These are phyloP conservation scores for Ascochyta fabae DNA, from an alignment of 2,329 filamentous ascomycete genomes.

Conservation along the genomic window DNA sequence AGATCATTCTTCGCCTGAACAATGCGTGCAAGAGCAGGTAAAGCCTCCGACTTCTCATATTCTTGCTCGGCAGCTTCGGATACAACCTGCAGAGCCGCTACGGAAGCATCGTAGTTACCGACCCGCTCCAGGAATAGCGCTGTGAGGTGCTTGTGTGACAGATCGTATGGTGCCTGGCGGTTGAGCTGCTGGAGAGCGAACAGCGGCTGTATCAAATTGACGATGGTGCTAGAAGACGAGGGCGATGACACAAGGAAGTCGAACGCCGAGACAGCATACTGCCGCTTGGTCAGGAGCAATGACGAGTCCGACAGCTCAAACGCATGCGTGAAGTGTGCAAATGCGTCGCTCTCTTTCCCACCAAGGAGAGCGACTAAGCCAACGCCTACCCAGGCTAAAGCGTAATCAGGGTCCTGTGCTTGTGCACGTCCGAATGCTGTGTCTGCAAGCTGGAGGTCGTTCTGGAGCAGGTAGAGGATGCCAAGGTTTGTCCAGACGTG, in stretches of 20 bases:
- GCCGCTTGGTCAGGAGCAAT: slow-evolving; percentile 73
- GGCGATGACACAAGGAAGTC: slow-evolving; percentile 74
- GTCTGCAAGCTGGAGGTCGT: slow-evolving; percentile 85
- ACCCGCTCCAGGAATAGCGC: slow-evolving; percentile 84
- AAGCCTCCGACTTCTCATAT: slow-evolving; percentile 83
- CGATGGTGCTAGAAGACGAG: slow-evolving; percentile 59
- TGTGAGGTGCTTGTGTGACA: slow-evolving; percentile 77
- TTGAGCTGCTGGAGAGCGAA: slow-evolving; percentile 86
- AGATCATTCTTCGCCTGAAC: slow-evolving; percentile 86
- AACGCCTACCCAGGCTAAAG: slow-evolving; percentile 93
- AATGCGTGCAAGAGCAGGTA: slow-evolving; percentile 74
- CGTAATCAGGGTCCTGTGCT: slow-evolving; percentile 91
- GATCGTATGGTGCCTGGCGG: slow-evolving; percentile 71
- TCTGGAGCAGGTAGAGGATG: slow-evolving; percentile 81
- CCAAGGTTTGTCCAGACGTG: slow-evolving; percentile 91
- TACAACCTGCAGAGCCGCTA: slow-evolving; percentile 68
- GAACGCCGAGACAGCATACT: slow-evolving; percentile 82
- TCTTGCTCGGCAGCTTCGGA: slow-evolving; percentile 76
- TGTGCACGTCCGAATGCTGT: slow-evolving; percentile 89
- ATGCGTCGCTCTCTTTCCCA: slow-evolving; percentile 77
- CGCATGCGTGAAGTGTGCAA: slow-evolving; percentile 87
- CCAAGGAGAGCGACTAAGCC: slow-evolving; percentile 80
- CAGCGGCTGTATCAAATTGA: slow-evolving; percentile 78
- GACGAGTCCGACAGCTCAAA: slow-evolving; percentile 89
- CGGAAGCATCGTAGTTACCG: slow-evolving; percentile 69